Evolutionary conservation across 139 green algal species (phyloP).

Genomic region (Chlorella sorokiniana): DNA sequence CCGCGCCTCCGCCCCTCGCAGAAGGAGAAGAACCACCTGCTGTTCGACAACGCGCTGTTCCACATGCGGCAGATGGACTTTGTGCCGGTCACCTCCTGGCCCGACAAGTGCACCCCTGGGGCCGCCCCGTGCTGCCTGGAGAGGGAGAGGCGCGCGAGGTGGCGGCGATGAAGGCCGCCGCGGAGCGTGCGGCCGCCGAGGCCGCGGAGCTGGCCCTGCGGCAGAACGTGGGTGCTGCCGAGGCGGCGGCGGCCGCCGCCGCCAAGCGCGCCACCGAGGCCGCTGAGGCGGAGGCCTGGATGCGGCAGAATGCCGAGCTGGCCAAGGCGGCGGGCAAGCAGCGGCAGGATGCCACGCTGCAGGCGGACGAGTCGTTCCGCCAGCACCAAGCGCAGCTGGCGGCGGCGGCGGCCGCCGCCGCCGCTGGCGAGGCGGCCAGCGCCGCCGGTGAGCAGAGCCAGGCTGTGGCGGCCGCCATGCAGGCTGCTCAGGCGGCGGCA

Average conservation of each 20-base stretch:
- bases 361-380: neutral
- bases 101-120: slow-evolving; percentile 25
- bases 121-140: neutral
- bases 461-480: neutral
- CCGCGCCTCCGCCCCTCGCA: neutral
- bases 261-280: slow-evolving; percentile 3
- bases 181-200: neutral
- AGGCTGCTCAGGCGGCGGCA: neutral
- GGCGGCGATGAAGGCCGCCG: neutral
- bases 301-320: neutral
- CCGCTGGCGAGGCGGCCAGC: neutral
- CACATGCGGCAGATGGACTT: slow-evolving; percentile 41
- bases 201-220: neutral
- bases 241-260: neutral
- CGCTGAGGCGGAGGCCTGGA: slow-evolving; percentile 3
- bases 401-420: neutral
- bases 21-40: slow-evolving; percentile 43
- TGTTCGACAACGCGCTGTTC: slow-evolving; percentile 40
- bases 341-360: slow-evolving; percentile 1
- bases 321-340: slow-evolving; percentile 8
- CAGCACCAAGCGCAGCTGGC: neutral
- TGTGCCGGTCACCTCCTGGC: slow-evolving; percentile 47
- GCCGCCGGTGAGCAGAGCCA: neutral
- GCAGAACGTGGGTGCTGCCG: neutral
- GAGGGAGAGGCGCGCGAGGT: neutral